Conservation (phyloP, 257 asterid species). For the Capsicum baccatum region DNA sequence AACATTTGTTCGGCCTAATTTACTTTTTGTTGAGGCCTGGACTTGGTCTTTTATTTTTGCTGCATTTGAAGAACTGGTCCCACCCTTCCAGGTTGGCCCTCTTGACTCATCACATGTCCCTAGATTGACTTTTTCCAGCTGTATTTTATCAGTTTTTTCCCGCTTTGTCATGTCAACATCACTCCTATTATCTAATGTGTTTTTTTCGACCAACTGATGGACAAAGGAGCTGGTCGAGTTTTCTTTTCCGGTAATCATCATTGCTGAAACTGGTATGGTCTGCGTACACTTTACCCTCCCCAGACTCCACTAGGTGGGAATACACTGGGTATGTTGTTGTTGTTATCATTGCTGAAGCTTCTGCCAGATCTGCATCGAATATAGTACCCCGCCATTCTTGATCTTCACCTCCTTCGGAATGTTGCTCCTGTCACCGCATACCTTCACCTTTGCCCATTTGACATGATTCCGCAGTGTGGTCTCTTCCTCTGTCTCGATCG, state of each 20-base stretch:
- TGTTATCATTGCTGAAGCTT: no score
- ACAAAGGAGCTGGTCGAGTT: no score
- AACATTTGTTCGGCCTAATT: not conserved
- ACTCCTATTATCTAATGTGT: not conserved
- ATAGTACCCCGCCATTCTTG: not conserved
- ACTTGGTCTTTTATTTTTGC: not conserved
- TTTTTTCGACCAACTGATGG: not conserved
- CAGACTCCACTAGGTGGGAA: no score
- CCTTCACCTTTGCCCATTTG: not conserved
- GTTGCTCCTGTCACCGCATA: not conserved
- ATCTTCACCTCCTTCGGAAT: not conserved
- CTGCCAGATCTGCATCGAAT: not conserved
- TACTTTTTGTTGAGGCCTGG: not conserved
- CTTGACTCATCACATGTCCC: not conserved
- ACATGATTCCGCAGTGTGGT: not conserved
- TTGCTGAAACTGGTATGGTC: not conserved
- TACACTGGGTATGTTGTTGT: not conserved
- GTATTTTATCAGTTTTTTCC: no score
- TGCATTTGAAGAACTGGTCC: not conserved
- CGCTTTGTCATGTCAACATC: not conserved
- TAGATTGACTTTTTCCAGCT: no score
- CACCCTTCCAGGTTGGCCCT: not conserved
- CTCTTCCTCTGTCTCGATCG: not conserved
- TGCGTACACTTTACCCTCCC: no score
- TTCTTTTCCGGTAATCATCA: not conserved